Base-by-base conservation (phyloP, 2,329 filamentous ascomycete species). In the Scorias spongiosa region DNA sequence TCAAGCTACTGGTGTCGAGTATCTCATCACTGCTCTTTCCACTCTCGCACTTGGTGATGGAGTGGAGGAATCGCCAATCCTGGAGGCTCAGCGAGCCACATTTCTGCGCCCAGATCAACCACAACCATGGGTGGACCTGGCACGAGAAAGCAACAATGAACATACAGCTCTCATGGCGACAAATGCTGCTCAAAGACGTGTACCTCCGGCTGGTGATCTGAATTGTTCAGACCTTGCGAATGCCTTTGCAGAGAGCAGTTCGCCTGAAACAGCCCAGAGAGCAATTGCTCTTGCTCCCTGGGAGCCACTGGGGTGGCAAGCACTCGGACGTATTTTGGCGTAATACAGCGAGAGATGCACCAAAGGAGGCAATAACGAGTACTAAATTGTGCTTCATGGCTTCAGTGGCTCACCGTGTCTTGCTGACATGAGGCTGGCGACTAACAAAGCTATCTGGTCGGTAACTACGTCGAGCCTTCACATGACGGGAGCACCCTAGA, bases 281-380 rank as follows among this genome's bases (percentile, higher is more conserved):
- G 81, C 82, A 6, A 74, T 87, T 39, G 74, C 91, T 62, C 62
- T 93, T 52, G 84, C 88, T 32, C 91, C 91, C 5, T 96, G 89
- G 88, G 69, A 66, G 45, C 61, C 51, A 38, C 66, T 66, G 17
- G 80, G 79, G 0, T 91, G 85, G 85, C 65, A 67, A 45, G 71
- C 69, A 2, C 56, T 84, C 29, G 41, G 29, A 30, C 43, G 45
- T 36, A 46, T 42, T 11, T 37, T 50, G 14, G 32, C 41, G 38
- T 12, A 28, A 18, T 40, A 5, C 12, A 37, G 12, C 17, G 34
- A n/a, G 17, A 17, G 8, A 3, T 4, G 3, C 4, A 17, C 34
- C 6, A 17, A 37, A 37, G 34, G 9, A 37, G 3, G 20, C 20
- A 26, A 26, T 4, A 4, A 7, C 20, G 7, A 26, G 20, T 26